A percentile compares a stretch with the other conserved stretches of the same genome.
These are phyloP conservation scores for Neobulgaria alba DNA, from an alignment of 2,329 filamentous ascomycete species.

Conservation along the genomic window DNA sequence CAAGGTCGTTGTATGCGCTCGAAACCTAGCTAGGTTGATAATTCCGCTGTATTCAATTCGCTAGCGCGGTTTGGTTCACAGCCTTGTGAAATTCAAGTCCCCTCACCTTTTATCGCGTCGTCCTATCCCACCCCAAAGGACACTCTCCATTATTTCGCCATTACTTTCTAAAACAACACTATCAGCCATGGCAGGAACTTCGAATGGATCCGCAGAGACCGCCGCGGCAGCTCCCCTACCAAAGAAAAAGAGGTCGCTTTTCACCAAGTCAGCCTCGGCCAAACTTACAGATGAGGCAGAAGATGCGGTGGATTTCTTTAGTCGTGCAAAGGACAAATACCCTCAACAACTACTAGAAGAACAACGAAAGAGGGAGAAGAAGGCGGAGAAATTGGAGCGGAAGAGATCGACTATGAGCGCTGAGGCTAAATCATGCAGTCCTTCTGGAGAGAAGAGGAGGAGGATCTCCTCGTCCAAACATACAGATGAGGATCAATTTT, in stretches of 20 bases:
- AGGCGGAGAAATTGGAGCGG: constrained; percentile 16
- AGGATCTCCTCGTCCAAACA: constrained; percentile 13
- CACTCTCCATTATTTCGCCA: too few species aligned
- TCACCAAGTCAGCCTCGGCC: constrained; percentile 44
- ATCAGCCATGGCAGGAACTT: too few species aligned
- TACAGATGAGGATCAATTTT: constrained; percentile 9
- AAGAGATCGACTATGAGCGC: constrained; percentile 22
- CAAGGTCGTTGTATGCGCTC: too few species aligned
- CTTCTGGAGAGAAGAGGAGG: constrained; percentile 21
- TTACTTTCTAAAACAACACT: neutral
- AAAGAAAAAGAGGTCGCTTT: constrained; percentile 35
- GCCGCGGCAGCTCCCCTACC: too few species aligned
- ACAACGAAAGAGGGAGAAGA: constrained; percentile 30
- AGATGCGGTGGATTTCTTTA: constrained; percentile 36
- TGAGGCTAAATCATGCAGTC: constrained; percentile 16
- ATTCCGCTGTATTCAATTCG: too few species aligned
- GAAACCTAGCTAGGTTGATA: too few species aligned
- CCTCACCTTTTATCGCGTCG: constrained; percentile 3
- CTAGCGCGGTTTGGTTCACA: too few species aligned
- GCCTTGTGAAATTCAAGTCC: too few species aligned
- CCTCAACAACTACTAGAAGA: constrained; percentile 36
- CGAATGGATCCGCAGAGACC: too few species aligned
- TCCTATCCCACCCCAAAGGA: constrained; percentile 1
- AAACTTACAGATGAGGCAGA: constrained; percentile 31
- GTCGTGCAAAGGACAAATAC: constrained; percentile 38